phyloP scores from a whole-genome alignment of 306 rosid genomes.

The Corylus americana region DNA sequence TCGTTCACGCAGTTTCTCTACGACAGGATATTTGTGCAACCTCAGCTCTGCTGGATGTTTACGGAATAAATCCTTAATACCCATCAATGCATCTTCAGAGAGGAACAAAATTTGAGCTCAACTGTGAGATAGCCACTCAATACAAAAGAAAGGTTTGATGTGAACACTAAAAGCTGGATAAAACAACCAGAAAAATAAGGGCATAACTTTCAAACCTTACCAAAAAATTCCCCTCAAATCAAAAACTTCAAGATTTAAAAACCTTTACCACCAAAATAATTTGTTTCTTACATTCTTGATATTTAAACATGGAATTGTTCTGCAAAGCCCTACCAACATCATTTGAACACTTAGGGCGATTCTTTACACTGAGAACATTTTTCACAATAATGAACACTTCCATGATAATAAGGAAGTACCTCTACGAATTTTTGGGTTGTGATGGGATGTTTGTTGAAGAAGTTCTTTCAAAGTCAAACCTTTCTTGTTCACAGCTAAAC shows the following conservation, averaged over 20 bases:
- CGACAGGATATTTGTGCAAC: conserved; percentile 63
- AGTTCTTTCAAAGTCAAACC: conserved; percentile 93
- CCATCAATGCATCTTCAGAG: conserved; percentile 74
- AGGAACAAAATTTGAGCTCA: conserved; percentile 8
- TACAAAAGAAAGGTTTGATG: conserved; percentile 11
- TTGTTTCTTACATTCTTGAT: not conserved
- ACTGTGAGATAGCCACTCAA: conserved; percentile 13
- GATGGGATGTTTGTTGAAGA: conserved; percentile 87
- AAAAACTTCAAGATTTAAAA: not conserved
- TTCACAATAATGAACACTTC: not conserved
- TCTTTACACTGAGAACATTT: not conserved
- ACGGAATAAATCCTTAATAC: conserved; percentile 69
- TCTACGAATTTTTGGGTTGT: conserved; percentile 81
- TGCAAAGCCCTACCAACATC: not conserved
- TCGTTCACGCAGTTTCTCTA: conserved; percentile 81
- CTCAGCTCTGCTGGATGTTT: conserved; percentile 69
- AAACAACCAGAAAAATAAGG: not conserved
- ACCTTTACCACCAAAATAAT: not conserved
- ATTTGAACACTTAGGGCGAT: conserved; percentile 5
- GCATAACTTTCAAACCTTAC: not conserved
- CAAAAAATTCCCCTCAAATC: not conserved
- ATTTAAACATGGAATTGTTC: not conserved
- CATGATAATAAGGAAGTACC: conserved; percentile 47
- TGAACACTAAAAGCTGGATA: conserved; percentile 1
- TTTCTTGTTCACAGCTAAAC: conserved; percentile 85